Percentiles rank a stretch among this genome's conserved stretches.
These are phyloP conservation scores for Tuber borchii DNA, from an alignment of 495 filamentous ascomycete genomes.

Conservation along the genomic window DNA sequence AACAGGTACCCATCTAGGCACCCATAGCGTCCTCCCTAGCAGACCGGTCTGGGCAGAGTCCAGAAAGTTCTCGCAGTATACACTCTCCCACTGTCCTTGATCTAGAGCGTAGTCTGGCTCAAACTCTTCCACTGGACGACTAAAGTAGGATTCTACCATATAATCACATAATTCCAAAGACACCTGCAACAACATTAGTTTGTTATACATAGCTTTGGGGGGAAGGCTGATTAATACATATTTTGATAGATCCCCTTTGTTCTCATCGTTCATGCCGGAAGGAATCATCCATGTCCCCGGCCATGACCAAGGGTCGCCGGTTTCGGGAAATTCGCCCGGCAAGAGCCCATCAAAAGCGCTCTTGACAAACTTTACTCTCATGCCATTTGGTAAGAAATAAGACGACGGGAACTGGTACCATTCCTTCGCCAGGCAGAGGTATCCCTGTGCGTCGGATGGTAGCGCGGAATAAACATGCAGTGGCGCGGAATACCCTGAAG, in stretches of 20 bases:
- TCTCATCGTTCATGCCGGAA: constrained; percentile 85
- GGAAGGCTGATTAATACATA: constrained; percentile 53
- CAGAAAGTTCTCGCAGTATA: constrained; percentile 70
- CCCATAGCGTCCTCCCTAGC: constrained; percentile 74
- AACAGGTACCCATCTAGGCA: constrained; percentile 50
- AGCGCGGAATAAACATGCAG: constrained; percentile 62
- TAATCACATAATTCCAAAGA: constrained; percentile 70
- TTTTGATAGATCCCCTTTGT: constrained; percentile 79
- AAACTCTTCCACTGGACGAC: constrained; percentile 50
- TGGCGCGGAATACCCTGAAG: constrained; percentile 79
- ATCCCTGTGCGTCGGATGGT: constrained; percentile 51
- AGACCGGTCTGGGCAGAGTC: constrained; percentile 68
- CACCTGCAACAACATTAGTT: constrained; percentile 46
- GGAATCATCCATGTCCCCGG: constrained; percentile 70
- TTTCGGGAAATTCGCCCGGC: constrained; percentile 69
- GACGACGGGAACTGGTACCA: constrained; percentile 98
- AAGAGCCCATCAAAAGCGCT: constrained; percentile 85
- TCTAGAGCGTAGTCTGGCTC: constrained; percentile 74
- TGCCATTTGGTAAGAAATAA: constrained; percentile 73
- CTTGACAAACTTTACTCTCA: constrained; percentile 78
- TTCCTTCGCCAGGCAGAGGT: constrained; percentile 87
- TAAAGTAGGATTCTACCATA: constrained; percentile 80
- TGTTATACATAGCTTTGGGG: not conserved
- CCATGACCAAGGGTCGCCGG: constrained; percentile 57
- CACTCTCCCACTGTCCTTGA: constrained; percentile 60